These are phyloP conservation scores for Chloris gayana DNA, from an alignment of 176 grass and related monocot species.

Conservation along the genomic window DNA sequence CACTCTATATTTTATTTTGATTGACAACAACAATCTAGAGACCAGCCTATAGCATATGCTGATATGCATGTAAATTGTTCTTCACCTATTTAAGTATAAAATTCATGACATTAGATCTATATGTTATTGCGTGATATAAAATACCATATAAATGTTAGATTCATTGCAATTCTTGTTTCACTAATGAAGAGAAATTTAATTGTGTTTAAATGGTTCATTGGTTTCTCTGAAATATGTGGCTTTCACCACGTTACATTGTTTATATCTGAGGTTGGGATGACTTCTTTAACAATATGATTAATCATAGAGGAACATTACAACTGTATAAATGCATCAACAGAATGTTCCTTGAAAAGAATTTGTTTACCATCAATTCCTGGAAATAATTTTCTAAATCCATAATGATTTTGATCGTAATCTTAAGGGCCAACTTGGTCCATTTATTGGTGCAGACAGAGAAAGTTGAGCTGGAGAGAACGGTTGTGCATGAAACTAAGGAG, in stretches of 20 bases:
- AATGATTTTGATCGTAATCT: constrained; percentile 27
- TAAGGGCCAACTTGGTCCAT: constrained; percentile 32
- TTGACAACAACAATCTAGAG: constrained; percentile 1
- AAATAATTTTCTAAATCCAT: background rate
- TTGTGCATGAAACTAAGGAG: constrained; percentile 94
- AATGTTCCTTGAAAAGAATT: background rate
- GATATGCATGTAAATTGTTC: background rate
- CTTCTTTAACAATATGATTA: constrained; percentile 5
- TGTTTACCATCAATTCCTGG: constrained; percentile 3
- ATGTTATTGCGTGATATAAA: background rate
- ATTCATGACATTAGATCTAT: background rate
- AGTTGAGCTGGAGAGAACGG: constrained; percentile 93
- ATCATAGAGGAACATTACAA: constrained; percentile 1
- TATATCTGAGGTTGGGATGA: background rate
- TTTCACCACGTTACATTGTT: background rate
- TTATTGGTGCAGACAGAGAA: constrained; percentile 84
- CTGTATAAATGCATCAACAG: constrained; percentile 13
- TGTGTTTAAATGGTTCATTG: constrained; percentile 2
- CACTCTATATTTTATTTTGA: background rate
- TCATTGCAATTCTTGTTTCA: background rate
- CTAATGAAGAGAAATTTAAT: background rate
- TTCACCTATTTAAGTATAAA: constrained; percentile 5
- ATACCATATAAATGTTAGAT: constrained; percentile 12
- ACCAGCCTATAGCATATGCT: constrained; percentile 17
- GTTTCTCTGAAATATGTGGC: constrained; percentile 9